phyloP scores from a whole-genome alignment of 2,329 filamentous ascomycete genomes.

The Zasmidium cellare region DNA sequence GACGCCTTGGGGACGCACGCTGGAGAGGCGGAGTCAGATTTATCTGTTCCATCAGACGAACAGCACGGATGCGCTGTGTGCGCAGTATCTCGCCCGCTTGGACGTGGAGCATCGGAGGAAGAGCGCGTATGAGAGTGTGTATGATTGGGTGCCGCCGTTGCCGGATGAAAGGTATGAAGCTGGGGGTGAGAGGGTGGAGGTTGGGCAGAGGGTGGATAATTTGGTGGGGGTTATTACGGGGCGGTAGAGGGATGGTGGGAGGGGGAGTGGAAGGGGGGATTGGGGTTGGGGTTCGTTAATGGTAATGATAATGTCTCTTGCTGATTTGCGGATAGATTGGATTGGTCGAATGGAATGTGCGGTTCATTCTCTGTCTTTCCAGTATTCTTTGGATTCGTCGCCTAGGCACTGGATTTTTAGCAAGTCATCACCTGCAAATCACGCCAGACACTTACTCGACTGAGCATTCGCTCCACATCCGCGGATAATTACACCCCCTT shows the following conservation, averaged over 20 bases:
- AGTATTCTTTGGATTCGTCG: conserved; percentile 5
- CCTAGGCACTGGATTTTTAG: conserved; percentile 1
- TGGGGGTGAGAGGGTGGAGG: neutral
- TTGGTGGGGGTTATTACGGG: neutral
- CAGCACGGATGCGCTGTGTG: conserved; percentile 3
- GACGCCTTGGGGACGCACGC: neutral
- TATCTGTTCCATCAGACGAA: neutral
- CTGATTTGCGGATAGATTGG: neutral
- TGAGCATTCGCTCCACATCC: neutral
- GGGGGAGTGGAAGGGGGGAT: neutral
- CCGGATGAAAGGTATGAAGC: conserved; percentile 1
- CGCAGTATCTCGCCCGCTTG: neutral
- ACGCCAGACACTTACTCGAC: neutral
- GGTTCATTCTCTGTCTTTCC: neutral
- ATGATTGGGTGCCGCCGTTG: neutral
- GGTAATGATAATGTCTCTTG: neutral
- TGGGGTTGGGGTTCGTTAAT: neutral
- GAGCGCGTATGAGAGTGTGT: neutral
- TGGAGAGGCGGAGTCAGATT: neutral
- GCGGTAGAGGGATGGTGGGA: neutral
- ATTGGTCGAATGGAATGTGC: no score
- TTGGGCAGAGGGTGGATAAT: neutral
- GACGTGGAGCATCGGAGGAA: conserved; percentile 1
- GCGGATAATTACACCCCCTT: neutral
- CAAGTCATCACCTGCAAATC: neutral